Evolutionary conservation across 495 filamentous ascomycete species (phyloP).

Genomic region (Sordaria brevicollis): DNA sequence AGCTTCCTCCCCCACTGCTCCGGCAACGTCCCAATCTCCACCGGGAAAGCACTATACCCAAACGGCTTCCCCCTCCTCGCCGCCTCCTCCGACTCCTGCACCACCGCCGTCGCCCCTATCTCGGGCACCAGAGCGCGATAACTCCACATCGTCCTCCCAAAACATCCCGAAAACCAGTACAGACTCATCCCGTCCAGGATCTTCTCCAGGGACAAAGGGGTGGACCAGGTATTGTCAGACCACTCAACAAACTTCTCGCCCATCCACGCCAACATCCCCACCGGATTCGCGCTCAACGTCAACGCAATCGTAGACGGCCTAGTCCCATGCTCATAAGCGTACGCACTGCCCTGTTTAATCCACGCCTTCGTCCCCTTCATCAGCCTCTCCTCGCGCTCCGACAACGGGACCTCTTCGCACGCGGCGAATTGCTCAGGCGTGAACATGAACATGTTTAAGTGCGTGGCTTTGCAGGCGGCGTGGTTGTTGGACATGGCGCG

Average conservation of each 20-base stretch:
- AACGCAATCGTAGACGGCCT: conserved; percentile 52
- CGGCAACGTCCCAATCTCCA: conserved; percentile 42
- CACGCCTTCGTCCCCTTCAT: conserved; percentile 5
- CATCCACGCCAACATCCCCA: conserved; percentile 58
- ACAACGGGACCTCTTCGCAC: conserved; percentile 5
- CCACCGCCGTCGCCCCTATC: conserved; percentile 12
- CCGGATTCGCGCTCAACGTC: conserved; percentile 42
- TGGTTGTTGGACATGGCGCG: conserved; percentile 26
- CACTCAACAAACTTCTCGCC: conserved; percentile 61
- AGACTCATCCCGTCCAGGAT: conserved; percentile 49
- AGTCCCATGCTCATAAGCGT: conserved; percentile 49
- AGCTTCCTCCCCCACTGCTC: conserved; percentile 39
- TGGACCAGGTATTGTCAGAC: conserved; percentile 41
- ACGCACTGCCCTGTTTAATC: conserved; percentile 33
- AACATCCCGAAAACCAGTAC: conserved; percentile 58
- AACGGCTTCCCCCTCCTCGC: conserved; percentile 43
- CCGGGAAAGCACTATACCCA: conserved; percentile 48
- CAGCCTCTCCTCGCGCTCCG: conserved; percentile 3
- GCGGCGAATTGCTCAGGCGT: conserved; percentile 5
- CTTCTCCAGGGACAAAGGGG: conserved; percentile 37
- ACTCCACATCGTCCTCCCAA: conserved; percentile 45
- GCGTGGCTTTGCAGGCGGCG: conserved; percentile 31
- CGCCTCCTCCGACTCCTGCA: too few species aligned
- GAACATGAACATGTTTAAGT: conserved; percentile 21
- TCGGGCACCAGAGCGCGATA: conserved; percentile 31